Evolutionary conservation across 495 filamentous ascomycete species (phyloP).

Genomic region (Lepidopterella palustris): DNA sequence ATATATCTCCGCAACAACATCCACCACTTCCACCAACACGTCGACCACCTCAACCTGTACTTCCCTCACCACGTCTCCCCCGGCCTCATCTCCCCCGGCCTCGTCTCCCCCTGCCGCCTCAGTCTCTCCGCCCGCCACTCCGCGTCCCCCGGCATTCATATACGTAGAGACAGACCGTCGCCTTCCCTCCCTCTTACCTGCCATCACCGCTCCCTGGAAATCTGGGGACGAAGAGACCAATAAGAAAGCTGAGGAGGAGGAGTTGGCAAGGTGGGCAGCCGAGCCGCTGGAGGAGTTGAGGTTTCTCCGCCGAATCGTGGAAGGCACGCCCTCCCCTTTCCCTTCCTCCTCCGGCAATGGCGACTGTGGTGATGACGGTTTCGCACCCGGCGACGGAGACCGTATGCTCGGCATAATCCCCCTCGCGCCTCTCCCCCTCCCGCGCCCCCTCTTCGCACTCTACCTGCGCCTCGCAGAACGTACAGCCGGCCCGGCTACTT

Average conservation of each 20-base stretch:
- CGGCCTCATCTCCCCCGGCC: conserved; percentile 5
- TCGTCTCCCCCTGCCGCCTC: conserved; percentile 5
- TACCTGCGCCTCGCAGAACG: conserved; percentile 34
- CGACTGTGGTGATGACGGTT: conserved; percentile 51
- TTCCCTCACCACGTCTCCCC: conserved; percentile 12
- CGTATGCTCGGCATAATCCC: conserved; percentile 63
- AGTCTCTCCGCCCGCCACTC: no score
- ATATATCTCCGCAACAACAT: conserved; percentile 42
- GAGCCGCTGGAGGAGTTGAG: conserved; percentile 66
- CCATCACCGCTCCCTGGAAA: conserved; percentile 15
- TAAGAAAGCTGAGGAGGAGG: neutral
- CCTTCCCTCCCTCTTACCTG: conserved; percentile 6
- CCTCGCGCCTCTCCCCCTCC: conserved; percentile 62
- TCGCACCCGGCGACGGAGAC: conserved; percentile 42
- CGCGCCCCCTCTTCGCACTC: conserved; percentile 14
- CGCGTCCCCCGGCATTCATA: conserved; percentile 59
- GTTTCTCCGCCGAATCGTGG: conserved; percentile 57
- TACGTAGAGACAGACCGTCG: conserved; percentile 73
- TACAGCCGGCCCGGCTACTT: conserved; percentile 38
- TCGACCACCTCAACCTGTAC: conserved; percentile 14
- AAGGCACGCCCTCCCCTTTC: conserved; percentile 52
- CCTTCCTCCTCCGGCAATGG: conserved; percentile 15
- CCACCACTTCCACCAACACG: conserved; percentile 3
- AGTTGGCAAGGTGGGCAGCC: conserved; percentile 36
- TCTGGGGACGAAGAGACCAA: conserved; percentile 44